phyloP scores from a whole-genome alignment of 495 filamentous ascomycete genomes.

The Neurospora africana region DNA sequence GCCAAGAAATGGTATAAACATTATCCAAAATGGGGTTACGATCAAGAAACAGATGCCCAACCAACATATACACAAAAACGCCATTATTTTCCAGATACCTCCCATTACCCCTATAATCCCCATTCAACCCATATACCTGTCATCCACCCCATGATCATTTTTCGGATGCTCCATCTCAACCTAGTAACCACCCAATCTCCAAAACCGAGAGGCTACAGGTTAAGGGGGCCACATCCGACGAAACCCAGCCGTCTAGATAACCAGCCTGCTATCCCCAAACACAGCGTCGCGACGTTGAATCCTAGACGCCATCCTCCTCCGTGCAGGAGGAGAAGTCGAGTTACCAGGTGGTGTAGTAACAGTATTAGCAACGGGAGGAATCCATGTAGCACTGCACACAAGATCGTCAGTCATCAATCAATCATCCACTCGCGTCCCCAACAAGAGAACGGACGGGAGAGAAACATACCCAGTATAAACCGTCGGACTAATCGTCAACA shows the following conservation, averaged over 20 bases:
- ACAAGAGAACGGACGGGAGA: background rate
- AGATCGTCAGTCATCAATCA: background rate
- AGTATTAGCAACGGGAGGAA: background rate
- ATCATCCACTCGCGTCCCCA: background rate
- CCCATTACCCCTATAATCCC: too few relatives aligned
- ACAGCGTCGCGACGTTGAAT: background rate
- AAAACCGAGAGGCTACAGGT: background rate
- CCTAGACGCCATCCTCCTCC: background rate
- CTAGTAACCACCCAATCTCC: background rate
- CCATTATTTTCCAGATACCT: background rate
- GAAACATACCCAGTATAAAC: constrained; percentile 30
- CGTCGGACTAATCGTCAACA: constrained; percentile 29
- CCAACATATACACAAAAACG: background rate
- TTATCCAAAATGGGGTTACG: background rate
- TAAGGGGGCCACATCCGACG: background rate
- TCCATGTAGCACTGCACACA: background rate
- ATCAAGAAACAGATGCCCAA: background rate
- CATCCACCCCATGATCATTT: background rate
- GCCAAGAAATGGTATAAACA: background rate
- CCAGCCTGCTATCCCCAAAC: background rate
- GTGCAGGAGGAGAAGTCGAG: background rate
- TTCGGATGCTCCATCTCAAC: background rate
- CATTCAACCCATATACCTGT: background rate
- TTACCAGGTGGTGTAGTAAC: background rate
- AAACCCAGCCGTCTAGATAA: background rate